Base-by-base conservation (phyloP, 257 asterid species). In the Solanum sitiens region DNA sequence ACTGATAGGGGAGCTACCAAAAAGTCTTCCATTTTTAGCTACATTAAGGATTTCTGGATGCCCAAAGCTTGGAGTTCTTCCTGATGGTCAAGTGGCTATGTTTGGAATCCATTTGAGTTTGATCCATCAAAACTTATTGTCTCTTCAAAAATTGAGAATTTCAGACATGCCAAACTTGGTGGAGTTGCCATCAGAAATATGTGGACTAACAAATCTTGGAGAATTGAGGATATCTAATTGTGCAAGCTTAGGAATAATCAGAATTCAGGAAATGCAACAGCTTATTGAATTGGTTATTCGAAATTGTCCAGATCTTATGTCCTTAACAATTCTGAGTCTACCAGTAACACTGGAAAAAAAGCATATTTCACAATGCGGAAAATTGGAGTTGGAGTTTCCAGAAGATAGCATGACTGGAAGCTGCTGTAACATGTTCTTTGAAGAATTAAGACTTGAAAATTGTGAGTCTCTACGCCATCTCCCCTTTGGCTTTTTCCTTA, bases 11-110 rank as follows among this genome's bases (percentile, higher is more conserved):
- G 87, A 92, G 67, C 90, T 93, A 77, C 92, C 93, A 4, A 84
- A 93, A 93, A 89, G 87, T 86, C 93, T 91, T 87, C 95, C 82
- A 56, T 91, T 92, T 59, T 92, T 95, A 25, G 89, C 86, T 59
- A 93, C 96, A 13, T 91, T 95, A 23, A 96, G 92, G 92, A 84
- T 95, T 63, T 89, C 92, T 83, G 91, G 95, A 79, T 95, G 96
- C 80, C 95, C 93, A 86, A 93, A 92, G 91, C 95, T 94, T 23
- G 92, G 92, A 74, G 86, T 59, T 65, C 94, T 94, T 68, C 95
- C 95, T 35, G 44, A 67, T 25, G 90, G 84, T 70, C 76, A 70
- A 70, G 76, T 70, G 76, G 76, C 40, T 30, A 70, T 70, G 39
- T 70, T 70, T 70, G 76, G 76, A 70, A 70, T 30, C 76, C 40